Base-by-base conservation (phyloP, 176 grass and related monocot species). In the Eragrostis nindensis region DNA sequence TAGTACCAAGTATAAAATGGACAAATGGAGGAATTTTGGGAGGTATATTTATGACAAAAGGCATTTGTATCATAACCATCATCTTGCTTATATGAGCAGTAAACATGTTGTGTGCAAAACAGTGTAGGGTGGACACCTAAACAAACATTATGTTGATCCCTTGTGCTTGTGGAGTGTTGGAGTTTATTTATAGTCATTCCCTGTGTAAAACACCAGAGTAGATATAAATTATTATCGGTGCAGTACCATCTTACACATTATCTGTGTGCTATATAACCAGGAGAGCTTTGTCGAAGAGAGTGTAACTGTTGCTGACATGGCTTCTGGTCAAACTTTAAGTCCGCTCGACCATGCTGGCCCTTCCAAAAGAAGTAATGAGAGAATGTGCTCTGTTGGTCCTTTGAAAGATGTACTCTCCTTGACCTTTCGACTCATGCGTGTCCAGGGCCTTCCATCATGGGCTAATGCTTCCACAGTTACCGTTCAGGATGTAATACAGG, bases 401-500 rank as follows among this genome's bases (percentile, higher is more conserved):
- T 48, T 71, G n/a, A 80, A 84, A 76, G 84, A 93, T 68, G 38
- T 22, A 44, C 76, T 84, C 32, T 66, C 88, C 0, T 87, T 78
- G 43, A 91, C 66, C 76, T 95, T 99, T 78, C 73, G 88, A 32
- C 88, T 99, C 22, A 93, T 93, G 90, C 74, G 16, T 84, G 90
- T 95, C 75, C 90, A 99, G 86, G 88, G 92, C 77, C 84, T 99
- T 78, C 90, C 92, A 32, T 78, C 90, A 80, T 98, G 88, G 88
- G 71, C 92, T 73, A 99, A 93, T 73, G 82, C 75, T 65, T 87
- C 83, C 3, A 84, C 90, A 36, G 86, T 99, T 63, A 91, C 92
- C 71, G 84, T 99, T 90, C 70, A 75, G 77, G 86, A 98, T 89
- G 84, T 95, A 19, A 84, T 98, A 84, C 84, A 98, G 96, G 96